A percentile compares a stretch with the other conserved stretches of the same genome.
Evolutionary conservation across 164 flowering plant species (phyloP).

Genomic region (Kingdonia uniflora): DNA sequence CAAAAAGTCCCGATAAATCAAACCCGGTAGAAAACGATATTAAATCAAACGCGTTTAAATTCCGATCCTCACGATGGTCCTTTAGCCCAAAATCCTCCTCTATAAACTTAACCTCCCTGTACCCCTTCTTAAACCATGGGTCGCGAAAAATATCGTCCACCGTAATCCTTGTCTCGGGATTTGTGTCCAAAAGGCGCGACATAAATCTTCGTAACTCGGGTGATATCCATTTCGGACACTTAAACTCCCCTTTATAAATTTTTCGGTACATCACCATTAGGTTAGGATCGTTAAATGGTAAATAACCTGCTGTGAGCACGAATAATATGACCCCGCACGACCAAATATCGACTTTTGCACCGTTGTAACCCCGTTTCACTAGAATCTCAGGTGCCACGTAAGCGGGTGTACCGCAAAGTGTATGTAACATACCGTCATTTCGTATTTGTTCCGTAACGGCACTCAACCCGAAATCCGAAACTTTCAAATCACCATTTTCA

Average conservation of each 20-base stretch:
- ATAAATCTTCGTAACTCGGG: constrained; percentile 3
- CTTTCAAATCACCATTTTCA: constrained; percentile 8
- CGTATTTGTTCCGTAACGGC: constrained; percentile 10
- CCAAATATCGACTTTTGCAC: constrained; percentile 10
- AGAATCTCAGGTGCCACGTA: constrained; percentile 14
- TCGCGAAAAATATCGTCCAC: constrained; percentile 2
- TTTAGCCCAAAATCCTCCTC: background rate
- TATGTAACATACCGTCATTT: constrained; percentile 11
- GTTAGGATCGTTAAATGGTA: constrained; percentile 9
- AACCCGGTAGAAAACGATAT: constrained; percentile 56
- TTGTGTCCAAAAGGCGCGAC: background rate
- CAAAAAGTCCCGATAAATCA: constrained; percentile 39
- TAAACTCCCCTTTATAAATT: constrained; percentile 9
- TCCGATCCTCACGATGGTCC: background rate
- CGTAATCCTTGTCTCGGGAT: constrained; percentile 8
- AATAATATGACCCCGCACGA: constrained; percentile 10
- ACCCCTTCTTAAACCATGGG: constrained; percentile 11
- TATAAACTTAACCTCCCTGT: constrained; percentile 2
- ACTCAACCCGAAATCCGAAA: constrained; percentile 12
- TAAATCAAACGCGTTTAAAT: constrained; percentile 62
- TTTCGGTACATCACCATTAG: constrained; percentile 12
- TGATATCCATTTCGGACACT: constrained; percentile 8
- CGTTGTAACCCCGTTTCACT: constrained; percentile 7
- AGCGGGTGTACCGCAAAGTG: constrained; percentile 13
- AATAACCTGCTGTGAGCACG: constrained; percentile 6